Base-by-base conservation (phyloP, 2,329 filamentous ascomycete genomes). In the Acephala macrosclerotiorum region DNA sequence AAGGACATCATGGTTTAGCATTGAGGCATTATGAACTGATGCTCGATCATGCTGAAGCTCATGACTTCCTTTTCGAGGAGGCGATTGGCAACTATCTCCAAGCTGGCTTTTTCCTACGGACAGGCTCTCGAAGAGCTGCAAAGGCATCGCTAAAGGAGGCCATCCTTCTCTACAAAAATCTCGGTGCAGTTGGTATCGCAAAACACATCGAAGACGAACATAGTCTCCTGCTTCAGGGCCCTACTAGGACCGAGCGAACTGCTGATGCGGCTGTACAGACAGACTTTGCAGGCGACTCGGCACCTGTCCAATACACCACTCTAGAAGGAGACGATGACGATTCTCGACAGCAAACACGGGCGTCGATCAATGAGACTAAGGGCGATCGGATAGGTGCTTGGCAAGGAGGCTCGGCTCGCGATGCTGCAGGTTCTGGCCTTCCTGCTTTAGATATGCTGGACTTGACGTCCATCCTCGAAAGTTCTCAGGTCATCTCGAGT, bases 401-500 rank as follows among this genome's bases (percentile, higher is more conserved):
- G 87, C 82, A 87, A 70, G 86, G 86, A 29, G 68, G 63, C 18
- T 84, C 85, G 12, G 87, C 87, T 79, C 83, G 85, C 65, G 78
- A 84, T 6, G 87, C 88, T 68, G 81, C 85, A 22, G 86, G 85
- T 2, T 86, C 82, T 40, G 89, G 89, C 12, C 82, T 94, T 66
- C 90, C 91, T 47, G 89, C 91, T 33, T 84, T 95, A 61, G 92
- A 95, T 79, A 94, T 95, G 89, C 89, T 95, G 74, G 92, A 94
- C 76, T 78, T 94, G 67, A 89, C 92, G 49, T 90, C 90, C 26
- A 94, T 95, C 65, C 81, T 95, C 16, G 89, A 92, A 71, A 92
- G 90, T 2, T 93, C 90, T 11, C 92, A 94, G 75, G 86, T 94
- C 51, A 89, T 95, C 51, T 94, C 91, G 4, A 94, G 91, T 18